Percentiles rank a stretch among this genome's conserved stretches.
These are phyloP conservation scores for Trifolium repens DNA, from an alignment of 306 rosid species.

Conservation along the genomic window DNA sequence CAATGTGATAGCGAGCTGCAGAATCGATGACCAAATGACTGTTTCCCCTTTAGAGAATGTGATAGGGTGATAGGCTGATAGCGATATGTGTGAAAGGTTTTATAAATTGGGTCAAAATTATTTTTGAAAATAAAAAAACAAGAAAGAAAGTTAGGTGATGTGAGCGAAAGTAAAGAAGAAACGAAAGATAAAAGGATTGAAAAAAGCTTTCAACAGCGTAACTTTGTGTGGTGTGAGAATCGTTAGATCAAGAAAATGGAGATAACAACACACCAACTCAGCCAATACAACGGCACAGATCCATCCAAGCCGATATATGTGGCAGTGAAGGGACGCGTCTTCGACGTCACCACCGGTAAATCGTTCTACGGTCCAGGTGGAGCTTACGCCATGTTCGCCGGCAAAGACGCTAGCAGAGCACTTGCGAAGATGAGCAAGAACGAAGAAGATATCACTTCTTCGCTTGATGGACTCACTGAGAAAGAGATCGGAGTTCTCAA, in stretches of 20 bases:
- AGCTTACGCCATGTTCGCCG: constrained; percentile 90
- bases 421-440: constrained; percentile 94
- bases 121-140: not conserved
- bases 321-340: constrained; percentile 78
- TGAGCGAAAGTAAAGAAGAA: not conserved
- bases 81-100: too few species aligned
- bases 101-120: too few species aligned
- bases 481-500: constrained; percentile 93
- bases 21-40: too few species aligned
- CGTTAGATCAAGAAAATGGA: constrained; percentile 51
- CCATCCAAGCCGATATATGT: constrained; percentile 85
- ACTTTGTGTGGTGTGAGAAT: not conserved
- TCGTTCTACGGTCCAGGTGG: constrained; percentile 97
- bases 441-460: constrained; percentile 61
- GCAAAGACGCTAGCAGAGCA: constrained; percentile 95
- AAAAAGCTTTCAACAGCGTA: not conserved
- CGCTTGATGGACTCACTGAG: constrained; percentile 85
- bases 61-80: too few species aligned
- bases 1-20: too few species aligned
- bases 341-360: constrained; percentile 80
- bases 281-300: constrained; percentile 73
- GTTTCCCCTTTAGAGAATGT: too few species aligned
- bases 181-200: not conserved
- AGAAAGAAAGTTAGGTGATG: not conserved
- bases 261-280: constrained; percentile 60